phyloP scores from a whole-genome alignment of 768 basidiomycete genomes.

The Tephrocybe sp. region DNA sequence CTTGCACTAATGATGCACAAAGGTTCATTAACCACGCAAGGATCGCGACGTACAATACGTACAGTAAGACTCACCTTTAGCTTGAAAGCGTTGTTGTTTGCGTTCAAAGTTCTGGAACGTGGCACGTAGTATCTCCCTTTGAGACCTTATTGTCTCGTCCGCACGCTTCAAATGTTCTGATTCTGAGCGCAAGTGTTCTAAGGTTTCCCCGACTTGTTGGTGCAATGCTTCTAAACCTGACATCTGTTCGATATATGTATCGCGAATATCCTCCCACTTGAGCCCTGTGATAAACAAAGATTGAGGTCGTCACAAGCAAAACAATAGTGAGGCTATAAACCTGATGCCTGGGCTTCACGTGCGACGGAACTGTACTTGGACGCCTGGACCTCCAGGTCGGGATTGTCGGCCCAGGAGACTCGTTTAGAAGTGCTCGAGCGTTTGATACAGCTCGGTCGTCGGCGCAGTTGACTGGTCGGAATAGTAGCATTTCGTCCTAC shows the following conservation, averaged over 20 bases:
- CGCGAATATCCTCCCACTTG: conserved; percentile 60
- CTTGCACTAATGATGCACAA: conserved; percentile 33
- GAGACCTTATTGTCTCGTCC: conserved; percentile 40
- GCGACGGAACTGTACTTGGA: conserved; percentile 44
- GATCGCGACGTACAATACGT: background rate
- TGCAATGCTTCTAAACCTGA: conserved; percentile 57
- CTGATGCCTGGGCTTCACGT: conserved; percentile 38
- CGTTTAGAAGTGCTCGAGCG: conserved; percentile 58
- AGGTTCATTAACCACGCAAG: background rate
- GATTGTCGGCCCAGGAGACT: conserved; percentile 76
- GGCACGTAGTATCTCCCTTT: conserved; percentile 36
- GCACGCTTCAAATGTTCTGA: conserved; percentile 43
- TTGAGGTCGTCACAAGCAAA: background rate
- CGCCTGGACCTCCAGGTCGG: conserved; percentile 57
- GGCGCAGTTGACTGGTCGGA: conserved; percentile 34
- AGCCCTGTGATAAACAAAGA: conserved; percentile 36
- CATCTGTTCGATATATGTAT: conserved; percentile 63
- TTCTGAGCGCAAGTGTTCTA: conserved; percentile 43
- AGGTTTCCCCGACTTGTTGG: conserved; percentile 47
- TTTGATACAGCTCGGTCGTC: conserved; percentile 65
- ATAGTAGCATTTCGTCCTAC: background rate
- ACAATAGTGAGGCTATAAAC: conserved; percentile 19
- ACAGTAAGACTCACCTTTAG: conserved; percentile 44
- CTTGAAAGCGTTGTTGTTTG: conserved; percentile 40
- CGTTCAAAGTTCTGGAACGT: conserved; percentile 44